Base-by-base conservation (phyloP, 345 rosid species). In the Citrus unshiu region DNA sequence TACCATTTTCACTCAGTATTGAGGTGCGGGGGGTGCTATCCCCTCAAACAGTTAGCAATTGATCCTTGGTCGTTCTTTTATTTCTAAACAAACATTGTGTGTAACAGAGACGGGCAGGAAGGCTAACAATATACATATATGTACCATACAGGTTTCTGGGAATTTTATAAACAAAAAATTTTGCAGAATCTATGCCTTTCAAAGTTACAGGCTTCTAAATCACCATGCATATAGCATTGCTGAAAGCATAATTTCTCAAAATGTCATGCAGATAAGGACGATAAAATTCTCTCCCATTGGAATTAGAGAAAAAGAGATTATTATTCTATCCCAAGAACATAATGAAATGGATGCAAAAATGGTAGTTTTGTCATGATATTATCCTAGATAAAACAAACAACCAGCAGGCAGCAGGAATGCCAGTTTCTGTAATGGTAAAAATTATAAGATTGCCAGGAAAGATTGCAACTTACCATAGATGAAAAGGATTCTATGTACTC, bases 401-500 rank as follows among this genome's bases (percentile, higher is more conserved):
- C 21, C 40, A 54, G 22, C 58, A 4, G 22, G 58, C 37, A 65
- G 22, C 25, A 65, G 69, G n/a, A 18, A 65, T 6, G 7, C 22
- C 19, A 1, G 24, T 46, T 34, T 34, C 58, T 34, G 69, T 32
- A 16, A 13, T 34, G 3, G 39, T 32, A 14, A 39, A 68, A 49
- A 24, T 40, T 18, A 74, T 25, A 68, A 46, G 71, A 74, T 37
- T 32, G 72, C 34, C 77, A 73, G 54, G 39, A 70, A 64, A 46
- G 25, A 58, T n/a, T 74, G 70, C 61, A 37, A 82, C 90, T 82
- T 86, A 95, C 99, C 87, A 85, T 88, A 58, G 98, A 87, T 70
- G 93, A 90, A 89, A 85, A 91, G 61, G 88, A 88, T 68, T 91
- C 94, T 35, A 88, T 80, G 78, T 88, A 92, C 89, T 92, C 95